Percentiles rank a stretch among this genome's conserved stretches.
These are phyloP conservation scores for Euphorbia lathyris DNA, from an alignment of 345 rosid species.

Conservation along the genomic window DNA sequence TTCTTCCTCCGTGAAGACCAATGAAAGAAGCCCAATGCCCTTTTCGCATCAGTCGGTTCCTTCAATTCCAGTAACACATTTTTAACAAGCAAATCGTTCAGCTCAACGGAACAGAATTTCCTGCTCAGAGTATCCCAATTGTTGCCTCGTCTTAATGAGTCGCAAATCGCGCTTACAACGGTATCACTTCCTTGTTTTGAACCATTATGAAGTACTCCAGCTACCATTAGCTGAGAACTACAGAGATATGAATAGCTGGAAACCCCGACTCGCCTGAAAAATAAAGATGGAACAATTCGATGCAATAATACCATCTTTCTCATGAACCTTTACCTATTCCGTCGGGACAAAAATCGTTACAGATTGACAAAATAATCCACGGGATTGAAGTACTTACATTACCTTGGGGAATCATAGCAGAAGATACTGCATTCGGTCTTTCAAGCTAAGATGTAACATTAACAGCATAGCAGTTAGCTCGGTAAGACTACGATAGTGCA, in stretches of 20 bases:
- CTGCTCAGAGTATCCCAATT: slow-evolving; percentile 57
- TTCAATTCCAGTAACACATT: slow-evolving; percentile 57
- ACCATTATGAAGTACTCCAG: slow-evolving; percentile 11
- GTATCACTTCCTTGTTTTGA: background rate
- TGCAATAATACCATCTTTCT: slow-evolving; percentile 11
- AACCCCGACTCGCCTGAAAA: background rate
- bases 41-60: slow-evolving; percentile 57
- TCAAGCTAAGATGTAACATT: background rate
- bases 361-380: background rate
- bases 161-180: slow-evolving; percentile 14
- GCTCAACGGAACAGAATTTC: slow-evolving; percentile 32
- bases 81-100: slow-evolving; percentile 40
- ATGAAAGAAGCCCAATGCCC: slow-evolving; percentile 69
- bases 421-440: background rate
- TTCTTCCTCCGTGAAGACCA: slow-evolving; percentile 58
- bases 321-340: background rate
- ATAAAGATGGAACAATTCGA: slow-evolving; percentile 4
- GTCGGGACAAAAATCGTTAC: background rate
- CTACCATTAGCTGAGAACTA: background rate
- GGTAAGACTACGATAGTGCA: background rate
- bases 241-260: slow-evolving; percentile 4
- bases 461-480: background rate
- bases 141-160: slow-evolving; percentile 26
- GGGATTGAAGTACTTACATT: background rate
- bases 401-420: background rate